Base-by-base conservation (phyloP, 805 yeast genomes). In the Tetrapisispora iriomotensis region DNA sequence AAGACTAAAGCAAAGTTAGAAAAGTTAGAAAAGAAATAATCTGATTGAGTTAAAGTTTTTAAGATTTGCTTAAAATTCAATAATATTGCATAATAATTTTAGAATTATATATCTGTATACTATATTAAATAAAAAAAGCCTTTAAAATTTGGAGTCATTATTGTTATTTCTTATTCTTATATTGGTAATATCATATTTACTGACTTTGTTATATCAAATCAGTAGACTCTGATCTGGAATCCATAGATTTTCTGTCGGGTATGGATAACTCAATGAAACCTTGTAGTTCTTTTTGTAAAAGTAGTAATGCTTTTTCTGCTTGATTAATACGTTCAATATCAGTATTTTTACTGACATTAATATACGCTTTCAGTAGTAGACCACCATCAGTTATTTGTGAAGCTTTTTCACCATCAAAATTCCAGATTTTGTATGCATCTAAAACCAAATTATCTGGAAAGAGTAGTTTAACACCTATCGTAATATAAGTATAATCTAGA, bases 231-330 rank as follows among this genome's bases (percentile, higher is more conserved):
- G 82, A 69, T 48, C 95, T 71, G 1, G 88, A 75, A 56, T 87
- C 95, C 86, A 87, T 84, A 20, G 70, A 66, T 54, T 75, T 75
- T 45, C 95, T 69, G 52, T 84, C 92, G 5, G 95, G 94, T 24
- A 82, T 73, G 15, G 67, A 74, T 34, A 88, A 66, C 34, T 75
- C 75, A 8, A 88, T 69, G 36, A 86, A 65, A 12, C 87, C 87
- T 41, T 69, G 64, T 43, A 88, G 62, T 37, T 79, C 84, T 15
- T 66, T 74, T 57, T 83, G 84, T 29, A 86, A 61, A 34, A 61
- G 65, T 34, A 76, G 63, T 45, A 88, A 62, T 39, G 79, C 78
- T 41, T 73, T 74, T 4, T 79, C 74, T 1, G 86, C 84, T 40
- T 70, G 71, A 40, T 75, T 75, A 8, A 82, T 75, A 36, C 72